A percentile compares a stretch with the other conserved stretches of the same genome.
Evolutionary conservation across 768 basidiomycete species (phyloP).

Genomic region (Gloeophyllum trabeum): DNA sequence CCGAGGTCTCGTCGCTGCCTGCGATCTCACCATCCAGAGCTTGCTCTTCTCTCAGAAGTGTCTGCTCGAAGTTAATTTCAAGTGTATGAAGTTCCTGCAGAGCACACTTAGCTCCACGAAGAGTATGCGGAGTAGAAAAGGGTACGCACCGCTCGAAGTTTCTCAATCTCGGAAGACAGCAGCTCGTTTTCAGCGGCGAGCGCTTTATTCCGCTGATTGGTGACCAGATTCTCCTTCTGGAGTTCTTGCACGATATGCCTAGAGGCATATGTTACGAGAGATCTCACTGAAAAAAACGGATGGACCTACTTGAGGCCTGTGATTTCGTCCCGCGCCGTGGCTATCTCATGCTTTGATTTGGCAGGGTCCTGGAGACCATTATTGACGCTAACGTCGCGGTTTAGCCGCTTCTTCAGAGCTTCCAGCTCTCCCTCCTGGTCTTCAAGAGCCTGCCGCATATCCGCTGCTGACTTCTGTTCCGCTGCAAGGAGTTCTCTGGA

Average conservation of each 20-base stretch:
- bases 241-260: conserved; percentile 86
- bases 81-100: conserved; percentile 62
- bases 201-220: conserved; percentile 55
- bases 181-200: conserved; percentile 69
- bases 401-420: conserved; percentile 39
- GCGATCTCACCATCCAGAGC: conserved; percentile 13
- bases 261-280: conserved; percentile 1
- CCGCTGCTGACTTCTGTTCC: no score
- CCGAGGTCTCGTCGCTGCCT: conserved; percentile 22
- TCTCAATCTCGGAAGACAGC: conserved; percentile 53
- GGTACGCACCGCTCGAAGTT: conserved; percentile 56
- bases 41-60: conserved; percentile 39
- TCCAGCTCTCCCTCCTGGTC: conserved; percentile 44
- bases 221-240: conserved; percentile 63
- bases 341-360: conserved; percentile 39
- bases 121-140: neutral
- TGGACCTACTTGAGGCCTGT: conserved; percentile 66
- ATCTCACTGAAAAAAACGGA: conserved; percentile 2
- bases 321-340: conserved; percentile 50
- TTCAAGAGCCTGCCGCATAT: conserved; percentile 21
- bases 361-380: conserved; percentile 23
- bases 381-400: conserved; percentile 42
- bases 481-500: no score
- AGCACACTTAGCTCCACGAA: neutral
- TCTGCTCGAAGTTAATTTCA: conserved; percentile 65